A percentile compares a stretch with the other conserved stretches of the same genome.
Evolutionary conservation across 2,329 filamentous ascomycete species (phyloP).

Genomic region (Fusarium agapanthi): DNA sequence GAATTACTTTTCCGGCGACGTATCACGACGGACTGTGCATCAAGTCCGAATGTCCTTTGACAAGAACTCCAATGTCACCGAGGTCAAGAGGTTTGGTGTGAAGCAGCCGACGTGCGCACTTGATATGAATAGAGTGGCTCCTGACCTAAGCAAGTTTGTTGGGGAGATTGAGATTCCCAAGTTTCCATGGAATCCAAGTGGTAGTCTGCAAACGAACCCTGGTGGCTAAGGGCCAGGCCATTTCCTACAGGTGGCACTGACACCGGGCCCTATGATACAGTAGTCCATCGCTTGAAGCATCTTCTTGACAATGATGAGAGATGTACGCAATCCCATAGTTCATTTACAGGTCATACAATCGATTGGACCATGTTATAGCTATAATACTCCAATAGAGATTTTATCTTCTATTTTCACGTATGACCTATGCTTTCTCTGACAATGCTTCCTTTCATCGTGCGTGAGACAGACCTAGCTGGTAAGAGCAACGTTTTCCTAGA

Average conservation of each 20-base stretch:
- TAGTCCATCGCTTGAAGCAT: fast-evolving
- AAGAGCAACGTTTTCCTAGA: fast-evolving
- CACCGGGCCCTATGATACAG: fast-evolving
- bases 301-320: fast-evolving
- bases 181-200: constrained; percentile 28
- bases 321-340: fast-evolving
- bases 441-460: not conserved
- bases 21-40: constrained; percentile 22
- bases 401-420: fast-evolving
- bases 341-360: fast-evolving
- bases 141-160: constrained; percentile 18
- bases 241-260: not conserved
- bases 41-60: constrained; percentile 16
- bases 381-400: fast-evolving
- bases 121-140: constrained; percentile 4
- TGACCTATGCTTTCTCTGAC: fast-evolving
- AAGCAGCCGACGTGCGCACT: constrained; percentile 22
- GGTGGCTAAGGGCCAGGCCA: not conserved
- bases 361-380: fast-evolving
- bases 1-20: constrained; percentile 18
- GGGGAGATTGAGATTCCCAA: constrained; percentile 27
- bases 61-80: constrained; percentile 3
- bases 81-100: constrained; percentile 17
- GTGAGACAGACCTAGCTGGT: fast-evolving
- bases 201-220: constrained; percentile 31